These are phyloP conservation scores for Eruca vesicaria DNA, from an alignment of 441 rosid genomes.

Conservation along the genomic window DNA sequence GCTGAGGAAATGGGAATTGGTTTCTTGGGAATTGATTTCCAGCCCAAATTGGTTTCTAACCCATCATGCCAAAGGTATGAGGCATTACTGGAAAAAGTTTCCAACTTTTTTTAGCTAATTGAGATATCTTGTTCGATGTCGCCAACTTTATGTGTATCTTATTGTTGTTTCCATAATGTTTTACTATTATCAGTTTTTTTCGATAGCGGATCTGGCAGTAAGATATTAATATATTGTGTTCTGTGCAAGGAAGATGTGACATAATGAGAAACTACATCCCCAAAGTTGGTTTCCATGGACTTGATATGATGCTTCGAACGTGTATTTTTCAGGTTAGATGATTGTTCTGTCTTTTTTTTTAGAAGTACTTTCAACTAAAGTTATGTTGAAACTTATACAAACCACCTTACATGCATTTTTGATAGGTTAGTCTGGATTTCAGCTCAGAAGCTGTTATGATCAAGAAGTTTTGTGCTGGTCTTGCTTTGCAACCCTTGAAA, in stretches of 20 bases:
- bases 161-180: background rate
- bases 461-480: slow-evolving; percentile 91
- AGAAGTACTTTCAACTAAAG: too few relatives aligned
- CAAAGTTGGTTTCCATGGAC: slow-evolving; percentile 93
- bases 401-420: background rate
- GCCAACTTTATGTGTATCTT: background rate
- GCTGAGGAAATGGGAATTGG: slow-evolving; percentile 99
- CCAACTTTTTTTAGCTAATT: too few relatives aligned
- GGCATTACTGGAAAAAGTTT: background rate
- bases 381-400: too few relatives aligned
- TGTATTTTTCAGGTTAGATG: slow-evolving; percentile 94
- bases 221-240: slow-evolving; percentile 19
- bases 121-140: background rate
- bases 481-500: slow-evolving; percentile 97
- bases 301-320: slow-evolving; percentile 99
- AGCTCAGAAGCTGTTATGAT: slow-evolving; percentile 98
- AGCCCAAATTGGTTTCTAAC: slow-evolving; percentile 96
- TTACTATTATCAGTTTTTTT: background rate
- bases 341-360: too few relatives aligned
- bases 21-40: slow-evolving; percentile 95
- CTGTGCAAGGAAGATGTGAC: slow-evolving; percentile 90
- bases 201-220: background rate
- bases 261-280: slow-evolving; percentile 99
- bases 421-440: slow-evolving; percentile 94
- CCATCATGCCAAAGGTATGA: slow-evolving; percentile 95